Percentiles rank a stretch among this genome's conserved stretches.
Evolutionary conservation across 2,329 filamentous ascomycete species (phyloP).

Genomic region (Microcyclospora tardicrescens): DNA sequence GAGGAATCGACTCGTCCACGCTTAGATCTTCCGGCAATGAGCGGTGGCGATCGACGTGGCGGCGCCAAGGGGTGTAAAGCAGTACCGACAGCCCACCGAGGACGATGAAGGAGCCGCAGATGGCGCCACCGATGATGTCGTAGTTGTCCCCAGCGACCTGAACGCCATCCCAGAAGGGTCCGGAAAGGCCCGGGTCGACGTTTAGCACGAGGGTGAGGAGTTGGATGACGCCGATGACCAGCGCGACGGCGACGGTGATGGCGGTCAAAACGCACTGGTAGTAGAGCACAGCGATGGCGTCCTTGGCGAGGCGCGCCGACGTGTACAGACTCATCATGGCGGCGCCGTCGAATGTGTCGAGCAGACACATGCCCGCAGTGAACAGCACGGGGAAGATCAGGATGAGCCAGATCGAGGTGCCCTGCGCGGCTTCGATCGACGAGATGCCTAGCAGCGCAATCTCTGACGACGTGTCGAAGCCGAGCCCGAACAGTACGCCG

Average conservation of each 20-base stretch:
- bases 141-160: conserved; percentile 64
- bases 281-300: conserved; percentile 81
- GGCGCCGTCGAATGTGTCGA: conserved; percentile 86
- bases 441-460: conserved; percentile 85
- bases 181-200: conserved; percentile 53
- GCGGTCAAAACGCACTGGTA: conserved; percentile 81
- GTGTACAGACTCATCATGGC: conserved; percentile 94
- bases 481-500: conserved; percentile 73
- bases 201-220: conserved; percentile 66
- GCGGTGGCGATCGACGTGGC: conserved; percentile 35
- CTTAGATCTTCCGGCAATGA: not conserved
- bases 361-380: conserved; percentile 86
- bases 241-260: conserved; percentile 70
- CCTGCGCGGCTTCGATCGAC: conserved; percentile 70
- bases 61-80: conserved; percentile 68
- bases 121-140: conserved; percentile 72
- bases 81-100: conserved; percentile 62
- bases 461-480: conserved; percentile 91
- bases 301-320: conserved; percentile 60
- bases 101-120: conserved; percentile 73
- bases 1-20: conserved; percentile 1
- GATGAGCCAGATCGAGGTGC: conserved; percentile 88
- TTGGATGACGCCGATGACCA: conserved; percentile 78
- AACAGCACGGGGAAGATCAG: conserved; percentile 83
- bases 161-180: conserved; percentile 85